Conservation (phyloP, 2,329 filamentous ascomycete genomes). For the Chaetothyriales sp. region DNA sequence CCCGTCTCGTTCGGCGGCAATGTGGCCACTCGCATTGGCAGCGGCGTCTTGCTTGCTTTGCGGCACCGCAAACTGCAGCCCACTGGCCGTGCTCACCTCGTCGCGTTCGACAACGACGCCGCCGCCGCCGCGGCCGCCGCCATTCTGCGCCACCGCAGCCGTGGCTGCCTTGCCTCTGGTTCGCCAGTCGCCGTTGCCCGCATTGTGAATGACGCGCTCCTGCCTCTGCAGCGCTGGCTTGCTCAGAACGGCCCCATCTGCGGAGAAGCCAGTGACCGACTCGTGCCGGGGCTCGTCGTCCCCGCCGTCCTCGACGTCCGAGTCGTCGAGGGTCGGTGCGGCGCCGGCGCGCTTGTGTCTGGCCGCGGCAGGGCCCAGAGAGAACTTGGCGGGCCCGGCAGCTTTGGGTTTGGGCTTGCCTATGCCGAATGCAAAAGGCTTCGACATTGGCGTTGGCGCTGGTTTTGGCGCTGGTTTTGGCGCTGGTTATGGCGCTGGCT, state of each 20-base stretch:
- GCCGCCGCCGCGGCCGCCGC: slow-evolving; percentile 23
- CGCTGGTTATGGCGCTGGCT: background rate
- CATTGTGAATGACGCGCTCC: slow-evolving; percentile 49
- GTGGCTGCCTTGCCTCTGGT: slow-evolving; percentile 38
- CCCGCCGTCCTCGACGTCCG: slow-evolving; percentile 35
- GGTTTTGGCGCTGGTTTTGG: too few relatives aligned
- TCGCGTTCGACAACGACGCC: slow-evolving; percentile 34
- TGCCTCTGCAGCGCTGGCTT: slow-evolving; percentile 21
- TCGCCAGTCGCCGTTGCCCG: slow-evolving; percentile 39
- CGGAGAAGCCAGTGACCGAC: slow-evolving; percentile 38
- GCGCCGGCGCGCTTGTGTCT: background rate
- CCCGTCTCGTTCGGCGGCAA: background rate
- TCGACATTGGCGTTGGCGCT: slow-evolving; percentile 9
- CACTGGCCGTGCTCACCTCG: slow-evolving; percentile 39
- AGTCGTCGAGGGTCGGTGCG: slow-evolving; percentile 27
- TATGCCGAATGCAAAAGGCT: slow-evolving; percentile 18
- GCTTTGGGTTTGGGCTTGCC: slow-evolving; percentile 13
- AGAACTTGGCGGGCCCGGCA: background rate
- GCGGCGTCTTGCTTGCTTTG: slow-evolving; percentile 17
- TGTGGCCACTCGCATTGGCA: slow-evolving; percentile 12
- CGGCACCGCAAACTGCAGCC: slow-evolving; percentile 37
- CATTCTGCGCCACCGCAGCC: slow-evolving; percentile 33
- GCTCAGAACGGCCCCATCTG: slow-evolving; percentile 35
- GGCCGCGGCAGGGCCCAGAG: background rate
- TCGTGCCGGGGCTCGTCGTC: slow-evolving; percentile 27